Evolutionary conservation across 192 early-diverging fungal genomes (phyloP), one percentile per base, ranked within the genome.

Genomic region (Coemansia sp.): DNA sequence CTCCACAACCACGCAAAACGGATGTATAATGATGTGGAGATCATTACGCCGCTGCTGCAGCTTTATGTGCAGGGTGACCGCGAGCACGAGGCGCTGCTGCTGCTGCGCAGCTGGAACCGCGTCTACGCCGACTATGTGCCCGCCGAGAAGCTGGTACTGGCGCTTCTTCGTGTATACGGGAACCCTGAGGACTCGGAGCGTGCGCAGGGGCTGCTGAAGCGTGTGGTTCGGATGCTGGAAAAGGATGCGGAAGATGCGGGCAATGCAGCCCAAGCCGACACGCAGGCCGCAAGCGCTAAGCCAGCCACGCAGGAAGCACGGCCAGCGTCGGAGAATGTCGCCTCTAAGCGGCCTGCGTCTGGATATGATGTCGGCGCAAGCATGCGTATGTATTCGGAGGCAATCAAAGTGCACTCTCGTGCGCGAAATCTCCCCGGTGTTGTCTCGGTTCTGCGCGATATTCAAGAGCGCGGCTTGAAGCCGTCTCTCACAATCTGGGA

Each of bases 41-140:
- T 60, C 33, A 61, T 77, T 36, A 58, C 55, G 10, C 73, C 73
- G 22, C 55, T 77, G 19, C 55, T 77, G 34, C 63, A 64, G 44
- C 46, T 63, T 24, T 77, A 66, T 28, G 17, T 77, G 0, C 62
- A 61, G 27, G 38, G 35, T 28, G 48, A 43, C 32, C 58, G 47
- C 27, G 63, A 66, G 28, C 13, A 36, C 3, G 67, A 66, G 53
- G 53, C 67, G 4, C 44, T 65, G 34, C 28, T 55, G 24, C 48
- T 77, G 26, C 49, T 77, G 33, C 62, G 52, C 14, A 66, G 62
- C 55, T 77, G 73, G 73, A 58, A 77, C 29, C 46, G 40, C 22
- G 18, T 55, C 0, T 58, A 77, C 28, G 27, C 38, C 8, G 45
- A 62, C n/a, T 41, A 49, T 9, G 55, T 77, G 1, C 66, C 73